Base-by-base conservation (phyloP, 495 filamentous ascomycete species). In the Lasiosphaeria miniovina region DNA sequence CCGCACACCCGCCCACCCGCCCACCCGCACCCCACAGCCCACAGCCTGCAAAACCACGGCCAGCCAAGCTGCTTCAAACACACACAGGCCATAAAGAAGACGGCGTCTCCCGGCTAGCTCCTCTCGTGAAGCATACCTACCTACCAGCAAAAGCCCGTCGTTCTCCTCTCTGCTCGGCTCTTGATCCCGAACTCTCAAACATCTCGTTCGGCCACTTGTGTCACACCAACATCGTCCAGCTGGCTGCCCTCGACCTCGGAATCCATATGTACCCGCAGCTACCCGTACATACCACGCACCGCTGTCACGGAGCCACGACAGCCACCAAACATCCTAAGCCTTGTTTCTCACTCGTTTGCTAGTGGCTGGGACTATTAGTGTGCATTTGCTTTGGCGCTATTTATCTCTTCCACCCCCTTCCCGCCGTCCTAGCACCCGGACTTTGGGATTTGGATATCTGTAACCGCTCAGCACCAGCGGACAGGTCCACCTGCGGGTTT, bases 371-470 rank as follows among this genome's bases (percentile, higher is more conserved):
- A 54, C 50, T 43, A 57, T 32, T 35, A 51, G 35, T 40, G 40
- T 52, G 17, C 49, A 41, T 50, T 7, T 46, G 46, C 24, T 24
- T 54, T 58, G 49, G 52, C 50, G 49, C 46, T 34, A 36, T 49
- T 49, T 46, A 35, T 58, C 7, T 14, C 43, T n/a, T 11, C 14
- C 54, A 60, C 53, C 33, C 46, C 33, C 7, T 51, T 36, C 49
- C 56, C 49, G 38, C 55, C 58, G 57, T 62, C 69, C 67, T 59
- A 60, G 49, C 41, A 63, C 60, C 69, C 69, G 54, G 65, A 54
- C 60, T 54, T 59, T 61, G 56, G 69, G 69, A 62, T 66, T 60
- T 38, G 24, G 7, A 54, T 65, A 58, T 61, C 57, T 61, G 62
- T 65, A 57, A 40, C 55, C 55, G 54, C 57, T 59, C 57, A 61